Percentiles rank a stretch among this genome's conserved stretches.
Conservation (phyloP, 208 protist species). For the Novymonas esmeraldas region DNA sequence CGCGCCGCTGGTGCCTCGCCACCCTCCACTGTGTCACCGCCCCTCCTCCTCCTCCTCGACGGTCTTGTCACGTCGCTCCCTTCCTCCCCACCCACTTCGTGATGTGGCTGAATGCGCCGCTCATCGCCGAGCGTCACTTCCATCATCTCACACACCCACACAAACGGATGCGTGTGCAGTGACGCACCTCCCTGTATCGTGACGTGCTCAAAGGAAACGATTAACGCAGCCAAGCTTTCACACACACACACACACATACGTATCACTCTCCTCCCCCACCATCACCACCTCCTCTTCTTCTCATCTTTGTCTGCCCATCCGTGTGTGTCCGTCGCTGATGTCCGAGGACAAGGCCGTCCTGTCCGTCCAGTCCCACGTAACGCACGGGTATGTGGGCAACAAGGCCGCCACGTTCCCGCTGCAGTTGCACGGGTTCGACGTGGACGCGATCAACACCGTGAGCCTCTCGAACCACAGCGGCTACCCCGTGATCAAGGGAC, state of each 20-base stretch:
- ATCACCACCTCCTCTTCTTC: background rate
- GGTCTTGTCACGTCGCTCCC: no score
- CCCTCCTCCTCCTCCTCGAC: no score
- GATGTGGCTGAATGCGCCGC: no score
- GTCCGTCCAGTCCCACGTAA: slow-evolving; percentile 96
- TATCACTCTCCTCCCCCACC: no score
- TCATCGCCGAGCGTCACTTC: no score
- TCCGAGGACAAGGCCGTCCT: slow-evolving; percentile 70
- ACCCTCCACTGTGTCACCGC: no score
- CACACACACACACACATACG: no score
- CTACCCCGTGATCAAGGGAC: slow-evolving; percentile 90
- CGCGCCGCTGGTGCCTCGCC: no score
- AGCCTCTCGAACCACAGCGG: slow-evolving; percentile 96
- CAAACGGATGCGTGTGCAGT: background rate
- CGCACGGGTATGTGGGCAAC: slow-evolving; percentile 97
- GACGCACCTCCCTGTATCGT: background rate
- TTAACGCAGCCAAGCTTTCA: no score
- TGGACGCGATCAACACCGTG: slow-evolving; percentile 95
- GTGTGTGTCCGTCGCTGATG: slow-evolving; percentile 14
- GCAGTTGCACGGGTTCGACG: slow-evolving; percentile 95
- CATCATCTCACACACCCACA: background rate
- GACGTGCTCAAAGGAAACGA: background rate
- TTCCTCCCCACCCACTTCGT: no score
- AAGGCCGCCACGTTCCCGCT: slow-evolving; percentile 94
- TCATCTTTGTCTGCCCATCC: background rate